A percentile compares a stretch with the other conserved stretches of the same genome.
Evolutionary conservation across 345 rosid genomes (phyloP).

Genomic region (Angophora floribunda): DNA sequence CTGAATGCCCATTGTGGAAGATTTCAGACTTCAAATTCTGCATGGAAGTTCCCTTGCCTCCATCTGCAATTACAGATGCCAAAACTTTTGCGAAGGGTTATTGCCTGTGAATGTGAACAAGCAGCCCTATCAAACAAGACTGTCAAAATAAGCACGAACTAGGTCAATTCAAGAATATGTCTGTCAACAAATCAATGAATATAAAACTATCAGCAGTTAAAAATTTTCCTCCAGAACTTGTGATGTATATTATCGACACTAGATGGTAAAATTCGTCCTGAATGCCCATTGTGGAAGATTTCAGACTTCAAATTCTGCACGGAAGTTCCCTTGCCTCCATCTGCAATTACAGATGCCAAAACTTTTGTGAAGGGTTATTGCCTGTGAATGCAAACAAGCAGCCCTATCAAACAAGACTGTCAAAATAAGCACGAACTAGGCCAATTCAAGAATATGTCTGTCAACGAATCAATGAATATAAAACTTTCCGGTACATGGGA

Average conservation of each 20-base stretch:
- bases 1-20: not conserved
- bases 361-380: not conserved
- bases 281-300: not conserved
- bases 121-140: not conserved
- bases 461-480: not conserved
- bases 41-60: not conserved
- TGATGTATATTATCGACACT: not conserved
- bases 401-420: not conserved
- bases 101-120: not conserved
- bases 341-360: not conserved
- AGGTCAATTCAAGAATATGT: not conserved
- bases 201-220: not conserved
- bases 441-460: not conserved
- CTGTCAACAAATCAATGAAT: no score
- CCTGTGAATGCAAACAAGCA: not conserved
- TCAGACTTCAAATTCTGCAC: not conserved
- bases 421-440: not conserved
- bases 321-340: not conserved
- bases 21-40: not conserved
- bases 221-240: not conserved
- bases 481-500: not conserved
- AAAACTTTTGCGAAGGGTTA: not conserved
- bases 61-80: not conserved
- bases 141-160: not conserved
- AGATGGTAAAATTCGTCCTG: not conserved